Percentiles rank a stretch among this genome's conserved stretches.
Conservation (phyloP, 1,284 basidiomycete genomes). For the Rhodotorula sp. region DNA sequence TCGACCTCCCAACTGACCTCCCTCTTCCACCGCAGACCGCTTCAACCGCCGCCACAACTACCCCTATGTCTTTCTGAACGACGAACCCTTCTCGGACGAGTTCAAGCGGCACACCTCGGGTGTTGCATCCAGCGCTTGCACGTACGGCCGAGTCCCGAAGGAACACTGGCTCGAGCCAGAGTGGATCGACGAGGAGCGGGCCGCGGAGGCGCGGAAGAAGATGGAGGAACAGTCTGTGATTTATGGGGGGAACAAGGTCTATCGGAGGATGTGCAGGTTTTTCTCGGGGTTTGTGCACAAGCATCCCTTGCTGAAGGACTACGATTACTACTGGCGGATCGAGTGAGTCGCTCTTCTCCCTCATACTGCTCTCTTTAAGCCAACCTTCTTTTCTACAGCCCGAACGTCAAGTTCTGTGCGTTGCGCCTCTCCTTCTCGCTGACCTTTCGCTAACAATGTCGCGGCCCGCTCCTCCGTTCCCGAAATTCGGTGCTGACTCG, state of each 20-base stretch:
- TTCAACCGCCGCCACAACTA: conserved; percentile 10
- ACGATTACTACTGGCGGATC: conserved; percentile 89
- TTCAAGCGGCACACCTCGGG: conserved; percentile 60
- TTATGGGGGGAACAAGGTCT: conserved; percentile 73
- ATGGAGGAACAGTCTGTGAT: conserved; percentile 76
- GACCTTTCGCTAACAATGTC: too few species aligned
- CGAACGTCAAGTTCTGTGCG: conserved; percentile 39
- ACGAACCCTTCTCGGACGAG: conserved; percentile 56
- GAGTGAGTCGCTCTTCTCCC: conserved; percentile 46
- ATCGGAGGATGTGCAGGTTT: conserved; percentile 74
- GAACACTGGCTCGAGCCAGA: conserved; percentile 83
- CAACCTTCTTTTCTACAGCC: not conserved
- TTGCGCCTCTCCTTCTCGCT: too few species aligned
- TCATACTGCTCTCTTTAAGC: not conserved
- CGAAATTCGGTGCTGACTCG: not conserved
- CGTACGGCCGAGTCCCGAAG: conserved; percentile 75
- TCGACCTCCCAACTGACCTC: not conserved
- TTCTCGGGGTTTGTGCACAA: conserved; percentile 25
- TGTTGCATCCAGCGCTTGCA: conserved; percentile 39
- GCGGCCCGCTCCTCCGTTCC: not conserved
- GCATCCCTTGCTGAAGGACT: conserved; percentile 30
- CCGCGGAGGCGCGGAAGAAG: conserved; percentile 59
- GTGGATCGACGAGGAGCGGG: conserved; percentile 63
- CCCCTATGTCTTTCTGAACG: conserved; percentile 50
- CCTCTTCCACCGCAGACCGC: not conserved